A percentile compares a stretch with the other conserved stretches of the same genome.
Conservation (phyloP, 2,329 filamentous ascomycete genomes). For the Alternaria panax region DNA sequence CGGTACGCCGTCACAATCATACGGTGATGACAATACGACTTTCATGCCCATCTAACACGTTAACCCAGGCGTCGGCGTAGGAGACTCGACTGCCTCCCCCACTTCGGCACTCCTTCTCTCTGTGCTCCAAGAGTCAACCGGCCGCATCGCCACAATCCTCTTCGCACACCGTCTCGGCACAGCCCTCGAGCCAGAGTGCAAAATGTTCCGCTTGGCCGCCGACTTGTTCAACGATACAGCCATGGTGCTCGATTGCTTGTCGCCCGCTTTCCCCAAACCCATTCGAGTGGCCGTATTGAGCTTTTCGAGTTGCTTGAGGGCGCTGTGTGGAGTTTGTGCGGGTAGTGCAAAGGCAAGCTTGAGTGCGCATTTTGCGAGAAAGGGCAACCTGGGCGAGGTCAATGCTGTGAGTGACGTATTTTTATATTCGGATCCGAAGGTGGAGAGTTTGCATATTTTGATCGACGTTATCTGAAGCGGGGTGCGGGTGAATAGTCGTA, state of each 20-base stretch:
- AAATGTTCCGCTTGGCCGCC: slow-evolving; percentile 84
- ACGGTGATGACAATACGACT: background rate
- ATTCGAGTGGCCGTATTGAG: slow-evolving; percentile 66
- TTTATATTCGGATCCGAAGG: background rate
- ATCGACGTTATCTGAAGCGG: background rate
- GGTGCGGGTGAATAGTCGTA: background rate
- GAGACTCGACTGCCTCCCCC: slow-evolving; percentile 78
- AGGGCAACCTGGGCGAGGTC: slow-evolving; percentile 87
- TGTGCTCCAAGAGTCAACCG: slow-evolving; percentile 81
- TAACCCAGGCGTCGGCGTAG: slow-evolving; percentile 74
- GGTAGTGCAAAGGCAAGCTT: slow-evolving; percentile 89
- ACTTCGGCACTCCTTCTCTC: slow-evolving; percentile 83
- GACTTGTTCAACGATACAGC: slow-evolving; percentile 89
- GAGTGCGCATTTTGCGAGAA: slow-evolving; percentile 87
- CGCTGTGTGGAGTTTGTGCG: slow-evolving; percentile 87
- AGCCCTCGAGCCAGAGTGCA: slow-evolving; percentile 87
- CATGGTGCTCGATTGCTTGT: slow-evolving; percentile 84
- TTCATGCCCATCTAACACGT: background rate
- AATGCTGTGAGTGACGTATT: slow-evolving; percentile 69
- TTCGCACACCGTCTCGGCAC: slow-evolving; percentile 85
- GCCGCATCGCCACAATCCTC: slow-evolving; percentile 81
- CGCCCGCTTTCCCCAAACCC: slow-evolving; percentile 72
- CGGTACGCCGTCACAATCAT: background rate
- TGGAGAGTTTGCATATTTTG: background rate
- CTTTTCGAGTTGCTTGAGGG: slow-evolving; percentile 64